Base-by-base conservation (phyloP, 805 yeast species). In the Candida namnaoensis region DNA sequence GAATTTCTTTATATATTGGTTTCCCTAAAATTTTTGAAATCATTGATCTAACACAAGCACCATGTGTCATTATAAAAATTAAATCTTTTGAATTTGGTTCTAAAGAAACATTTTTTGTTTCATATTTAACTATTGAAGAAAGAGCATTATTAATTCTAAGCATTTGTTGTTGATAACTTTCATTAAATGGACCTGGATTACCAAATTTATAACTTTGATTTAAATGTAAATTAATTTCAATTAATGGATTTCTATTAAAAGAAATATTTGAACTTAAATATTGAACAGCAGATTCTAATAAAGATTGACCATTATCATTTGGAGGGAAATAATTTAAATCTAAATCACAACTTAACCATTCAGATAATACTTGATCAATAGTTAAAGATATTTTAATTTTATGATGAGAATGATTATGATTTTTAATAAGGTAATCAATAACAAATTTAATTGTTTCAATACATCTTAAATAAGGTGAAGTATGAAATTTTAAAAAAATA, bases 401-500 rank as follows among this genome's bases (percentile, higher is more conserved):
- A 19, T 41, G 42, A 6, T 25, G 13, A 10, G 30, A 19, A 27
- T 41, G 43, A 12, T 41, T 34, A 38, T 53, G 51, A 32, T 49
- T 48, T 41, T 41, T 54, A 2, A 42, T 44, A 13, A 56, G 37
- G 36, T 44, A 44, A 38, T 56, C 60, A 13, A 49, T 37, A 38
- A 54, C 43, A 44, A 44, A 43, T 40, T 51, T 54, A 38, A 54
- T 55, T 0, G 73, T 69, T 47, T 69, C 72, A 6, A 69, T 51
- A 46, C 74, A 69, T 44, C 74, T 46, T 36, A 68, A 58, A 43
- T 69, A 69, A 0, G 74, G 74, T 2, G 73, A 68, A 5, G 66
- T 57, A 46, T 69, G 73, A 39, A 56, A 47, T 19, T 49, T 42
- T 12, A 56, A 38, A 7, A 42, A 46, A 4, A 53, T 46, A 2